Conservation (phyloP, 1,284 basidiomycete genomes). For the Dichomitus squalens region DNA sequence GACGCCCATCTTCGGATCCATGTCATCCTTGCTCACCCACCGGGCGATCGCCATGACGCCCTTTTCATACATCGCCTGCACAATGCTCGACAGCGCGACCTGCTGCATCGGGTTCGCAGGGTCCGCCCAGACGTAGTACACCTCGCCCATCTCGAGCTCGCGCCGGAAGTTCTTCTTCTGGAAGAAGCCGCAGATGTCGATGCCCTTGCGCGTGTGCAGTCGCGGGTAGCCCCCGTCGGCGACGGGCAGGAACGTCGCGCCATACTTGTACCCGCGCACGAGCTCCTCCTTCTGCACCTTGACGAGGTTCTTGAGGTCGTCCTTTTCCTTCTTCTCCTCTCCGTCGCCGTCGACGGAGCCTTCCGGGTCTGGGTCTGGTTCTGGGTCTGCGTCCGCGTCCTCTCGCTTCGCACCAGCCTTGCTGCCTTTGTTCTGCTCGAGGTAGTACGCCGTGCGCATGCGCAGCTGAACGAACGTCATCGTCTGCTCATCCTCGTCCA, state of each 20-base stretch:
- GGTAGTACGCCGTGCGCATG: slow-evolving; percentile 59
- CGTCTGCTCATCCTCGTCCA: slow-evolving; percentile 36
- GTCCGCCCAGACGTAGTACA: slow-evolving; percentile 87
- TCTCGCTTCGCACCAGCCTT: slow-evolving; percentile 28
- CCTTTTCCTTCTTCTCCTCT: slow-evolving; percentile 32
- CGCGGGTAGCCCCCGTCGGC: slow-evolving; percentile 79
- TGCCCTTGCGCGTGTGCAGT: slow-evolving; percentile 75
- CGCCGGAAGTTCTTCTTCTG: slow-evolving; percentile 68
- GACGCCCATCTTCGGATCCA: slow-evolving; percentile 86
- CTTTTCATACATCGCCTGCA: slow-evolving; percentile 70
- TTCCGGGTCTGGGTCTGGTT: slow-evolving; percentile 33
- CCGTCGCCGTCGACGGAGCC: slow-evolving; percentile 26
- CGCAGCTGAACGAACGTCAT: slow-evolving; percentile 54
- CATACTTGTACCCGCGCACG: slow-evolving; percentile 89
- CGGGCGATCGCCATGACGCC: slow-evolving; percentile 72
- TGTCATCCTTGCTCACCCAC: slow-evolving; percentile 73
- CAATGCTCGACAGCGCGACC: slow-evolving; percentile 84
- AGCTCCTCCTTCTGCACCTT: slow-evolving; percentile 77
- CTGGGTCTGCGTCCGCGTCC: no score
- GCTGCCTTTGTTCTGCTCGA: slow-evolving; percentile 42
- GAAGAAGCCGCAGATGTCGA: slow-evolving; percentile 90
- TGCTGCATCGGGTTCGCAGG: slow-evolving; percentile 70
- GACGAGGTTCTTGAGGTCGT: slow-evolving; percentile 35
- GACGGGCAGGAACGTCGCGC: slow-evolving; percentile 85
- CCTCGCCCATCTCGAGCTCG: slow-evolving; percentile 84